These are phyloP conservation scores for Cyberlindnera suaveolens DNA, from an alignment of 805 yeast species.

Conservation along the genomic window DNA sequence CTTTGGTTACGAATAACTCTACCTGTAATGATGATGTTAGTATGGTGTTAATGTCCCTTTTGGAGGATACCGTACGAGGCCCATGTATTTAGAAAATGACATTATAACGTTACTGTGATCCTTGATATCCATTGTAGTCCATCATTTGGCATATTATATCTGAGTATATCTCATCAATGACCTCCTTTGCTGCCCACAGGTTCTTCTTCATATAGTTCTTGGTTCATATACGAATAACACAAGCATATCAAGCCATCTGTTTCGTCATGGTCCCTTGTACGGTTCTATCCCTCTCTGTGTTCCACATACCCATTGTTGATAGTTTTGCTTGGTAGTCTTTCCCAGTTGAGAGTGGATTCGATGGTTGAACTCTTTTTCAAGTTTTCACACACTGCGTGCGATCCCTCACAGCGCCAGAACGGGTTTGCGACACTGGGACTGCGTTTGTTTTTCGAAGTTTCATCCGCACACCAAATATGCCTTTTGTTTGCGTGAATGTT, in stretches of 20 bases:
- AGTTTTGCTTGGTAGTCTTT: conserved; percentile 19
- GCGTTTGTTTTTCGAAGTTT: conserved; percentile 6
- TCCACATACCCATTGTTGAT: conserved; percentile 27
- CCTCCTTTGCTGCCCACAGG: too few species aligned
- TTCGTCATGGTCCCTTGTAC: too few species aligned
- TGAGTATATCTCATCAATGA: too few species aligned
- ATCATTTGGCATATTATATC: too few species aligned
- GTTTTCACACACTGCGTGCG: conserved; percentile 11
- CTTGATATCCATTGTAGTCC: not conserved
- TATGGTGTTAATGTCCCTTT: not conserved
- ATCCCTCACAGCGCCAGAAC: not conserved
- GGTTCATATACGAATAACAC: too few species aligned
- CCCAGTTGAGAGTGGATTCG: conserved; percentile 3
- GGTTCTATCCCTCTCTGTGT: not conserved
- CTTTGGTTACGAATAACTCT: conserved; percentile 99
- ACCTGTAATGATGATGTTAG: conserved; percentile 44
- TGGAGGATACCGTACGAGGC: too few species aligned
- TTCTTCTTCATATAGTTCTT: too few species aligned
- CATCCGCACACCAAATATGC: conserved; percentile 15
- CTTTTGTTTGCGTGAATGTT: conserved; percentile 2
- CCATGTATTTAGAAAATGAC: too few species aligned
- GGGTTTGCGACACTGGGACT: conserved; percentile 12
- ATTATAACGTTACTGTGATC: not conserved
- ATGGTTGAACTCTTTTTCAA: conserved; percentile 17
- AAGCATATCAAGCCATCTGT: too few species aligned